These are phyloP conservation scores for Phytopythium chamaehyphon DNA, from an alignment of 352 stramenopile genomes.

Conservation along the genomic window DNA sequence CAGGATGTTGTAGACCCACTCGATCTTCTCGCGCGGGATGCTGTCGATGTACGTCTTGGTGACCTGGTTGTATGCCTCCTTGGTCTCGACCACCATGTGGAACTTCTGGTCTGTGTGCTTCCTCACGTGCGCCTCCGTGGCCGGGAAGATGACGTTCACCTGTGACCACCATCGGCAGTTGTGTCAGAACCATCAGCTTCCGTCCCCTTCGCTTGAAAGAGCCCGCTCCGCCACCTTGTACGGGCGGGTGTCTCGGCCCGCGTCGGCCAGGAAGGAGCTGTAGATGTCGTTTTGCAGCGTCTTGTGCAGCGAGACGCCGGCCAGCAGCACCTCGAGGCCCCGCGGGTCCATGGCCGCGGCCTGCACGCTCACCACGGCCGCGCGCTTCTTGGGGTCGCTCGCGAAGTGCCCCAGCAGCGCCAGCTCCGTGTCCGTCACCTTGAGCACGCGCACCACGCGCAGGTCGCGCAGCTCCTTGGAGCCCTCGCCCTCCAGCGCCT, in stretches of 20 bases:
- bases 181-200: not conserved
- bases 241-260: constrained; percentile 58
- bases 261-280: constrained; percentile 67
- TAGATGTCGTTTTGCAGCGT: constrained; percentile 84
- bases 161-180: constrained; percentile 13
- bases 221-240: constrained; percentile 45
- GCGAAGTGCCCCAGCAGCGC: constrained; percentile 69
- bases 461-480: constrained; percentile 51
- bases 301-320: constrained; percentile 56
- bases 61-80: constrained; percentile 66
- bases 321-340: constrained; percentile 36
- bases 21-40: constrained; percentile 68
- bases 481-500: constrained; percentile 18
- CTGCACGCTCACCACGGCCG: constrained; percentile 66
- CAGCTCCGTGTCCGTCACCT: constrained; percentile 57
- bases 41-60: constrained; percentile 76
- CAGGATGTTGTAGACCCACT: constrained; percentile 89
- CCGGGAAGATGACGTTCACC: constrained; percentile 82
- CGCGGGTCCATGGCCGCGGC: constrained; percentile 51
- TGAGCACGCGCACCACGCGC: constrained; percentile 59
- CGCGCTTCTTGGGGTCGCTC: constrained; percentile 50
- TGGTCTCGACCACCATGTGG: constrained; percentile 82
- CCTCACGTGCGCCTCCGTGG: constrained; percentile 69
- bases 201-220: too few relatives aligned
- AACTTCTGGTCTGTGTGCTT: constrained; percentile 85